A percentile compares a stretch with the other conserved stretches of the same genome.
Evolutionary conservation across 1,284 basidiomycete species (phyloP).

Genomic region (Gymnopus androsaceus): DNA sequence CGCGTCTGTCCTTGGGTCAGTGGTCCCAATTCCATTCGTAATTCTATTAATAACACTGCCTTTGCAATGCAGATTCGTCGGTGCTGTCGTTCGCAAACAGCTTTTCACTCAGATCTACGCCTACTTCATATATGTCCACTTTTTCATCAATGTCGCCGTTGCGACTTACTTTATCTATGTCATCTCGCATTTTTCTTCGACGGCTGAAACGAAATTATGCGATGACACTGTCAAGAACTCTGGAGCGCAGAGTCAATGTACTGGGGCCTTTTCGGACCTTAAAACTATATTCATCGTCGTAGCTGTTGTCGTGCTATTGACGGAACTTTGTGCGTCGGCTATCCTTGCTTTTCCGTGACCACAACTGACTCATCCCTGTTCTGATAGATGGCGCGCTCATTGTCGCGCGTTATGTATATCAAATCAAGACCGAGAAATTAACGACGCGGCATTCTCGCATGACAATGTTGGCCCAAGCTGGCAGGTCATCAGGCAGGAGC

Average conservation of each 20-base stretch:
- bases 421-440: constrained; percentile 53
- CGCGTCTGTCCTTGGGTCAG: constrained; percentile 57
- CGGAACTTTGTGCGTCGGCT: constrained; percentile 52
- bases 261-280: constrained; percentile 41
- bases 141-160: constrained; percentile 55
- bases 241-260: constrained; percentile 45
- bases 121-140: constrained; percentile 58
- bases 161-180: constrained; percentile 54
- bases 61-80: constrained; percentile 48
- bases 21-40: constrained; percentile 6
- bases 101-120: constrained; percentile 57
- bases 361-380: constrained; percentile 4
- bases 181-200: constrained; percentile 46
- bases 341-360: neutral
- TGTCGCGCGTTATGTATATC: constrained; percentile 60
- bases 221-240: constrained; percentile 43
- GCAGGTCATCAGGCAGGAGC: neutral
- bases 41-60: neutral
- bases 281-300: constrained; percentile 50
- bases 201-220: constrained; percentile 47
- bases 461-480: constrained; percentile 7
- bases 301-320: constrained; percentile 44
- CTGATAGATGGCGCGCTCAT: constrained; percentile 56
- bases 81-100: constrained; percentile 61
- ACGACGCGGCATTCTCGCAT: constrained; percentile 37